Conservation (phyloP, 176 grass and related monocot species). For the Coix lacrymajobi region DNA sequence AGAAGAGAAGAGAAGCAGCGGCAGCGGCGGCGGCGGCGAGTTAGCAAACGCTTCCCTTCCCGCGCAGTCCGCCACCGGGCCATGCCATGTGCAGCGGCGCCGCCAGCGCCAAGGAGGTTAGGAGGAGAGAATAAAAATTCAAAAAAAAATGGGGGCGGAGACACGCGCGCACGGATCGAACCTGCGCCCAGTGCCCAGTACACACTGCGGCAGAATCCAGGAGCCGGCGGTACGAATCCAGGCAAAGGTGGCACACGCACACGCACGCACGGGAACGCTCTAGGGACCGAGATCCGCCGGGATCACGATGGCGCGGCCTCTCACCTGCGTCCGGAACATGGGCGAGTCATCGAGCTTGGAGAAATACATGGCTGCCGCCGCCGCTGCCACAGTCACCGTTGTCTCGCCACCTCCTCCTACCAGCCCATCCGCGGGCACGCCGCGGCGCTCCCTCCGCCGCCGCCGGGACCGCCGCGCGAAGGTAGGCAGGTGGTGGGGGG, state of each 20-base stretch:
- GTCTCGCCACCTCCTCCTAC: not conserved
- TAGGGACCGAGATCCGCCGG: slow-evolving; percentile 20
- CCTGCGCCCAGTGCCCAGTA: not conserved
- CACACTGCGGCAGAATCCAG: not conserved
- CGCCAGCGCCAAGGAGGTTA: not conserved
- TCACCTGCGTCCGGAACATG: slow-evolving; percentile 81
- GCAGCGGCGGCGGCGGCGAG: too few relatives aligned
- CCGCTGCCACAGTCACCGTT: not conserved
- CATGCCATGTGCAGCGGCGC: not conserved
- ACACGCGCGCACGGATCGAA: not conserved
- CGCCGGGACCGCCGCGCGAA: slow-evolving; percentile 3
- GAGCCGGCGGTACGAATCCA: not conserved
- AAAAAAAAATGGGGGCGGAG: not conserved
- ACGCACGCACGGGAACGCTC: not conserved
- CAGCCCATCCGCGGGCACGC: slow-evolving; percentile 31
- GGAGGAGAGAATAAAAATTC: not conserved
- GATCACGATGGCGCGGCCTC: not conserved
- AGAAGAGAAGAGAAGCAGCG: not conserved
- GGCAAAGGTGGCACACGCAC: not conserved
- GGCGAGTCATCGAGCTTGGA: slow-evolving; percentile 74
- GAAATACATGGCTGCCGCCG: slow-evolving; percentile 63
- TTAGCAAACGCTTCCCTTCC: not conserved
- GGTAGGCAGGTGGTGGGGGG: not conserved
- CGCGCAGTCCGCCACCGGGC: not conserved
- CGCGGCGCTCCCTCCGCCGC: not conserved